Evolutionary conservation across 1,284 basidiomycete genomes (phyloP), one percentile per base, ranked within the genome.

Genomic region (Ustilago shanxiensis): DNA sequence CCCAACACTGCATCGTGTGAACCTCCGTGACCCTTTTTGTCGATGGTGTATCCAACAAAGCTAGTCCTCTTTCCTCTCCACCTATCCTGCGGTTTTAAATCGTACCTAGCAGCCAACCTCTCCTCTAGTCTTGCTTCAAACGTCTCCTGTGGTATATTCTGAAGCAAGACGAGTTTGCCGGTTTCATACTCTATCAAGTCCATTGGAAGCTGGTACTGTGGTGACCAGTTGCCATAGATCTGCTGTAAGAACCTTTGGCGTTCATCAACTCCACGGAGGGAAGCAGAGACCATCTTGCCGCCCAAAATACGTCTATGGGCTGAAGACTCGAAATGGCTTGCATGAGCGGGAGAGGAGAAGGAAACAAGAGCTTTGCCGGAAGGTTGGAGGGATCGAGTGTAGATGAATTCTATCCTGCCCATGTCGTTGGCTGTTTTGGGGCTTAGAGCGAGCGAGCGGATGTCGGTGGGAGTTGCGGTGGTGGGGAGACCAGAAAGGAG

Each of bases 101-200:
- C 72, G 55, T 82, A 82, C 22, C 64, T 60, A 6, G 24, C 37
- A 20, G 64, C 68, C 31, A 82, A 61, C 51, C 79, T 72, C 35
- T 73, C 75, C 31, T 72, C 74, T 7, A 82, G 51, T 26, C 79
- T 69, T 1, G 71, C 79, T 33, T 78, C 73, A 10, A 59, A 73
- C 9, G 80, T 82, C 16, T 71, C 66, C 16, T 66, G 58, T 1
- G 80, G 80, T 1, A 82, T 66, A 54, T 73, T 71, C 35, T 65
- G 64, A 20, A 82, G 62, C 7, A 82, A 49, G 8, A 80, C 80
- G 3, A 77, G 54, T 51, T 71, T 77, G 31, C 75, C 75, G 1
- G 54, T 53, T 18, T 77, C 75, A 53, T 73, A 70, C 33, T 73
- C 64, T 60, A 77, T 73, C 28, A 77, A 60, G 24, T 77, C 75